Evolutionary conservation across 163 green algal genomes (phyloP).

Genomic region (Chlorella variabilis): DNA sequence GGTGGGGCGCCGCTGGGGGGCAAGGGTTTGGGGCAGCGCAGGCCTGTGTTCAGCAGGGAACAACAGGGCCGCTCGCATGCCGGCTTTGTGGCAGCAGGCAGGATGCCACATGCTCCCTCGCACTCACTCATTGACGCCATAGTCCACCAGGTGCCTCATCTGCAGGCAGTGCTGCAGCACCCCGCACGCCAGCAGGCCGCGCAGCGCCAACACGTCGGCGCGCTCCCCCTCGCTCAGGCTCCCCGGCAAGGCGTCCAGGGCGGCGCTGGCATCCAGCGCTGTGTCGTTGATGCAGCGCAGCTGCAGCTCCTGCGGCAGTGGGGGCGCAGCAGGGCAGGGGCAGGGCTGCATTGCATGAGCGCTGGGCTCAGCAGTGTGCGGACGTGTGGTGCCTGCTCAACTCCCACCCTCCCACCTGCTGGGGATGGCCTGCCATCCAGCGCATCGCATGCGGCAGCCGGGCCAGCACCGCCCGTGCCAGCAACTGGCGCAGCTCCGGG

Average conservation of each 20-base stretch:
- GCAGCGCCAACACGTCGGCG: conserved; percentile 55
- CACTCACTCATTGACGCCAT: conserved; percentile 57
- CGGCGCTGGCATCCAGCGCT: not conserved
- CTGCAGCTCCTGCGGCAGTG: conserved; percentile 24
- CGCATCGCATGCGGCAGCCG: conserved; percentile 48
- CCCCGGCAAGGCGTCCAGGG: not conserved
- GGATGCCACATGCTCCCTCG: not conserved
- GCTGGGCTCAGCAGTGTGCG: too few relatives aligned
- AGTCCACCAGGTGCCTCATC: conserved; percentile 59
- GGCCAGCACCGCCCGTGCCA: conserved; percentile 44
- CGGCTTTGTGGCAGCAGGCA: too few relatives aligned
- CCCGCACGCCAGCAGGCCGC: conserved; percentile 59
- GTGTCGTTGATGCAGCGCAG: conserved; percentile 22
- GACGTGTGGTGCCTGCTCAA: too few relatives aligned
- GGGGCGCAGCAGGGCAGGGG: not conserved
- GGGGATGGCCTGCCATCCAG: conserved; percentile 41
- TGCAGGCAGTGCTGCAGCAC: conserved; percentile 62
- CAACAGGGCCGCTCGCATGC: too few relatives aligned
- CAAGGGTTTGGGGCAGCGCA: too few relatives aligned
- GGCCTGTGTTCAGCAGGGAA: too few relatives aligned
- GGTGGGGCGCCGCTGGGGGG: too few relatives aligned
- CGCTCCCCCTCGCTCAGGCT: conserved; percentile 39
- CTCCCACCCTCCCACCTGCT: not conserved
- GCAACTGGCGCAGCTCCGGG: conserved; percentile 12
- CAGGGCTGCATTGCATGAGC: not conserved